Base-by-base conservation (phyloP, 2,329 filamentous ascomycete species). In the Fusarium coicis region DNA sequence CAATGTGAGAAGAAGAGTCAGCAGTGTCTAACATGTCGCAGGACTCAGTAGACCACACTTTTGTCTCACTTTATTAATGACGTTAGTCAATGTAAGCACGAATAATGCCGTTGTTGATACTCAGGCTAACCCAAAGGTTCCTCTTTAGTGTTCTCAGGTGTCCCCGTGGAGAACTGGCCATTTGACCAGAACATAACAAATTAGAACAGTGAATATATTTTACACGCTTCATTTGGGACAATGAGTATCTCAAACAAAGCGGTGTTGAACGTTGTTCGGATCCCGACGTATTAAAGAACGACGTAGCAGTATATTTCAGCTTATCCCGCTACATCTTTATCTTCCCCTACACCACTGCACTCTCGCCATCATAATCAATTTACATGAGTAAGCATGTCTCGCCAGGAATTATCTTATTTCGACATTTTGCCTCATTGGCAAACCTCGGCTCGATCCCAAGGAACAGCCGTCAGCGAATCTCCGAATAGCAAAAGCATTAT, bases 401-500 rank as follows among this genome's bases (percentile, higher is more conserved):
- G 14, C 1, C 14, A 14, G 23, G 7, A 39, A 21, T 2, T 8
- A 7, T 53, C 50, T 18, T 53, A 39, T 10, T 12, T 40, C 8
- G 50, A 39, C 14, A 10, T 28, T 28, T 2, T 39, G 14, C 50
- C 34, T 5, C 10, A 53, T 23, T 40, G 50, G 34, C 23, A 28
- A 6, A 10, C 32, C 7, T 37, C 49, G 2, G 2, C 12, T 21
- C 10, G 0, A 4, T 1, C 34, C 7, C 32, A 16, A 14, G 19
- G 1, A 37, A 26, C 12, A 16, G 4, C 2, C 18, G 7, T 37
- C 18, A 8, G 14, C 2, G 10, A 10, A 52, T 52, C n/a, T 36
- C 8, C 9, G 10, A 4, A 26, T 8, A 21, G 14, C 34, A 10
- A 7, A 5, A 18, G 14, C 5, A 28, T 12, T 2, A 3, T 12